Base-by-base conservation (phyloP, 345 rosid genomes). In the Fremontodendron californicum region DNA sequence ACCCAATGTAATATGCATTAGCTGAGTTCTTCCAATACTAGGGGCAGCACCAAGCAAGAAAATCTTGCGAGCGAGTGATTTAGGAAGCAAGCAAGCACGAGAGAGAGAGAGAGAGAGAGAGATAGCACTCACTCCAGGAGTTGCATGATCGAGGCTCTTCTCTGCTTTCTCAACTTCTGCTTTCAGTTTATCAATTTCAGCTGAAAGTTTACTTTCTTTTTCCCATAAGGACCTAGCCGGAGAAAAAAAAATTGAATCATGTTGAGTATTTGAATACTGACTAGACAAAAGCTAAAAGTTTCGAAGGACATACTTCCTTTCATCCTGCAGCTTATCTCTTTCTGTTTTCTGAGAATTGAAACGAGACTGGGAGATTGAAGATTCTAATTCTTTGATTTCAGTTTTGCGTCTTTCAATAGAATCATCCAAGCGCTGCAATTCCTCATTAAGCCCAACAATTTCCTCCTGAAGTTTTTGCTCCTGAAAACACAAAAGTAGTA, bases 111-210 rank as follows among this genome's bases (percentile, higher is more conserved):
- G 21, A 37, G 27, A 45, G 25, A 63, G 78, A 77, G 43, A 73
- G 48, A 78, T 78, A 63, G 71, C 35, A 89, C 97, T 93, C 82
- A 95, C 99, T 61, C 99, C 98, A 80, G 99, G 99, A 80, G 98
- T 95, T 77, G 99, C 98, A 86, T 93, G 97, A 88, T 95, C 98
- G 73, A 95, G 98, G 83, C 89, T 95, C 86, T 88, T 95, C 88
- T 90, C 92, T 77, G 99, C 99, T 84, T 90, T 92, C 81, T 93
- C 99, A 80, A 90, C 87, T 84, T 93, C 98, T 15, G 90, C 77
- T 86, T 81, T 93, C 86, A 92, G 84, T 88, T 91, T 93, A 85
- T 95, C 93, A 74, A 95, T 89, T 80, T 95, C 93, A 70, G 92
- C 82, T 78, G 90, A 86, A 77, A 95, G 90, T 80, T 87, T 87